Evolutionary conservation across 805 yeast species (phyloP).

Genomic region (Jamesozyma spencerorum): DNA sequence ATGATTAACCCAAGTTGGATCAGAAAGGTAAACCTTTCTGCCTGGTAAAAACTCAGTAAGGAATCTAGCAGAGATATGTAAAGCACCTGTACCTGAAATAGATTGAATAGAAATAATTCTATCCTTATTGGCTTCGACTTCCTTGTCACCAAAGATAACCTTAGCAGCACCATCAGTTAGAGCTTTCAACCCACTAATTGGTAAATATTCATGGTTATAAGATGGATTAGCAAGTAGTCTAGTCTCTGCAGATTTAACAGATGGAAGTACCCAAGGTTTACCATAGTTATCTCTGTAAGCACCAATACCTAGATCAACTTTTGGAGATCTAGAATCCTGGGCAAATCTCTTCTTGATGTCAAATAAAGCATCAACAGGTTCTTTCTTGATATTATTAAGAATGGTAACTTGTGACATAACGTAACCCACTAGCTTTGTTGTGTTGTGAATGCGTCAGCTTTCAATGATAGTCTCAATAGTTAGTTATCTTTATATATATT

Average conservation of each 20-base stretch:
- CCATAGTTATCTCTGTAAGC: constrained; percentile 91
- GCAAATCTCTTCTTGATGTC: constrained; percentile 62
- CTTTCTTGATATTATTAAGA: constrained; percentile 42
- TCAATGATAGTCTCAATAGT: too few species aligned
- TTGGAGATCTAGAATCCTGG: constrained; percentile 48
- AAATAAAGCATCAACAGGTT: constrained; percentile 84
- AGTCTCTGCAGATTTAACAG: constrained; percentile 61
- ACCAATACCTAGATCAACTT: constrained; percentile 84
- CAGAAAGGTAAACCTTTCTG: constrained; percentile 52
- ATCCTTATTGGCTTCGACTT: constrained; percentile 45
- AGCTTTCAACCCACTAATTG: constrained; percentile 66
- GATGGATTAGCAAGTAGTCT: constrained; percentile 47
- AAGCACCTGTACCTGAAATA: constrained; percentile 91
- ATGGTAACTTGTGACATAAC: constrained; percentile 18
- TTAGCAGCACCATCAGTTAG: constrained; percentile 64
- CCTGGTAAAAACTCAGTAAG: constrained; percentile 28
- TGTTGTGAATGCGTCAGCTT: too few species aligned
- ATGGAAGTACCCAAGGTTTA: constrained; percentile 79
- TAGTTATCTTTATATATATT: too few species aligned
- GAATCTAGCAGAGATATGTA: constrained; percentile 71
- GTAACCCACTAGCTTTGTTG: too few species aligned
- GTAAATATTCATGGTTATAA: constrained; percentile 80
- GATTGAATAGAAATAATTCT: constrained; percentile 82
- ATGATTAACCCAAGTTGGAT: constrained; percentile 99
- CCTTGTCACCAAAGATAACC: constrained; percentile 58